A percentile compares a stretch with the other conserved stretches of the same genome.
These are phyloP conservation scores for Zygnema circumcarinatum DNA, from an alignment of 139 green algal species.

Conservation along the genomic window DNA sequence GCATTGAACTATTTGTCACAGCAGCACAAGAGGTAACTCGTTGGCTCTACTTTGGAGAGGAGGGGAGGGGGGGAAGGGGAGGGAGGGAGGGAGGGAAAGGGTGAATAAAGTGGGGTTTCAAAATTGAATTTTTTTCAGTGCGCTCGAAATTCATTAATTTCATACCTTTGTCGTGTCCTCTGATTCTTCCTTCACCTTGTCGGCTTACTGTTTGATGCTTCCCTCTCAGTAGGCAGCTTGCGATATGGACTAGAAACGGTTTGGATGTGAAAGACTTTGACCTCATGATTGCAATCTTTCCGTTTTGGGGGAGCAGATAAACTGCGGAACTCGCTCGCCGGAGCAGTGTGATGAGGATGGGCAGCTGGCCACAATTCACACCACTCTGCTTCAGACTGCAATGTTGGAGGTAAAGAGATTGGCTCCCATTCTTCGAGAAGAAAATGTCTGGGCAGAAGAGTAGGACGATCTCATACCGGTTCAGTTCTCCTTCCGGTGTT, in stretches of 20 bases:
- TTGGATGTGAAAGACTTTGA: neutral
- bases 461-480: neutral
- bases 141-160: neutral
- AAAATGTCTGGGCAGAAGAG: neutral
- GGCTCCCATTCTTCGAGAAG: neutral
- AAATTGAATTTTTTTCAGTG: neutral
- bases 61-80: neutral
- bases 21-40: slow-evolving; percentile 15
- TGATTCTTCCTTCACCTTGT: neutral
- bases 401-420: slow-evolving; percentile 33
- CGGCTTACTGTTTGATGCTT: neutral
- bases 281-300: slow-evolving; percentile 7
- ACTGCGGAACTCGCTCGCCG: neutral
- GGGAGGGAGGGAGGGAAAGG: neutral
- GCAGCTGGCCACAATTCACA: slow-evolving; percentile 28
- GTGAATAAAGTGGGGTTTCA: neutral
- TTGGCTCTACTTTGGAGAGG: neutral
- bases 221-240: neutral
- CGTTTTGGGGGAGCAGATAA: neutral
- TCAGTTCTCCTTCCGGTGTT: neutral
- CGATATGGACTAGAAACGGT: neutral
- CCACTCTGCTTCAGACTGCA: slow-evolving; percentile 32
- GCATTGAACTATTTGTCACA: slow-evolving; percentile 57
- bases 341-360: slow-evolving; percentile 9
- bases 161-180: neutral